Evolutionary conservation across 2,329 filamentous ascomycete species (phyloP).

Genomic region (Metarhizium sp.): DNA sequence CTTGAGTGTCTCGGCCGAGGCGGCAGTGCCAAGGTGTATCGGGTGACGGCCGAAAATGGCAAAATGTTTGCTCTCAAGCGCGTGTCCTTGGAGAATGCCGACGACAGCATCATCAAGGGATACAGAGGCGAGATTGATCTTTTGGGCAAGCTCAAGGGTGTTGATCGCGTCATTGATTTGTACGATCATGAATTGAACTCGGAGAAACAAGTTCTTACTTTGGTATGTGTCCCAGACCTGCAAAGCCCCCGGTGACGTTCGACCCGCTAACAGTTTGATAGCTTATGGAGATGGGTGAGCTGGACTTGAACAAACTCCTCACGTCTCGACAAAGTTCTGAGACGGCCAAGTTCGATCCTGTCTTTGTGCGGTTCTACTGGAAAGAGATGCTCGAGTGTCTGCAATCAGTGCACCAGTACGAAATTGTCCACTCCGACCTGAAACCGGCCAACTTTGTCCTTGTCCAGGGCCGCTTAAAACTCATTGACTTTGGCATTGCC

Average conservation of each 20-base stretch:
- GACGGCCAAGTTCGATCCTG: slow-evolving; percentile 70
- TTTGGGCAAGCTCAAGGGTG: slow-evolving; percentile 68
- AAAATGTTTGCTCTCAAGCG: slow-evolving; percentile 92
- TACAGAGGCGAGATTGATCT: slow-evolving; percentile 96
- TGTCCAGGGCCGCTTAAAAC: slow-evolving; percentile 79
- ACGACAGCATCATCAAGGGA: slow-evolving; percentile 72
- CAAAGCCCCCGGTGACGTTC: too few species aligned
- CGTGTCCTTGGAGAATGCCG: slow-evolving; percentile 82
- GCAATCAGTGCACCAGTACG: slow-evolving; percentile 74
- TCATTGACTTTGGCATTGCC: slow-evolving; percentile 98
- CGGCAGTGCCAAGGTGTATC: slow-evolving; percentile 89
- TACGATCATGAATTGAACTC: slow-evolving; percentile 92
- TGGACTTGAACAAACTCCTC: slow-evolving; percentile 82
- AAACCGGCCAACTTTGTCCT: slow-evolving; percentile 97
- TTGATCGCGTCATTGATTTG: slow-evolving; percentile 83
- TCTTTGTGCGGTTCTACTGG: slow-evolving; percentile 96
- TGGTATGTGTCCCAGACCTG: slow-evolving; percentile 47
- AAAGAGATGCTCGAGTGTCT: slow-evolving; percentile 98
- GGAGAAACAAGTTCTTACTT: slow-evolving; percentile 77
- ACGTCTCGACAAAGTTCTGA: slow-evolving; percentile 62
- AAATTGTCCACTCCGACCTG: slow-evolving; percentile 93
- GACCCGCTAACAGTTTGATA: slow-evolving; percentile 19
- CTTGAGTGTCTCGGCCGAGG: slow-evolving; percentile 87
- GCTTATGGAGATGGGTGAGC: slow-evolving; percentile 96
- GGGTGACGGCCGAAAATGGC: slow-evolving; percentile 93